A percentile compares a stretch with the other conserved stretches of the same genome.
Evolutionary conservation across 306 rosid species (phyloP).

Genomic region (Potentilla sterilis): DNA sequence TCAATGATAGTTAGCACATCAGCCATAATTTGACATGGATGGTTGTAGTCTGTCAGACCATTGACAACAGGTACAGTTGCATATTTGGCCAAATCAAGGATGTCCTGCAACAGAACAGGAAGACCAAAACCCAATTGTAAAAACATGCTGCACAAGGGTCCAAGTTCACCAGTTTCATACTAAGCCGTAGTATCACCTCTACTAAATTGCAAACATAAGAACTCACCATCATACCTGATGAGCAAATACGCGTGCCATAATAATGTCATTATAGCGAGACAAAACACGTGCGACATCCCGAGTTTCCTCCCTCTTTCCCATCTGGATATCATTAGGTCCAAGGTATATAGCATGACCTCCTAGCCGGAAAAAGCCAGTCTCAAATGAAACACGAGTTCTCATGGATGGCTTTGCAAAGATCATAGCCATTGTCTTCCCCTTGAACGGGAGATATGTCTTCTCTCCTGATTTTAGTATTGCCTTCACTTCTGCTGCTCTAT

Average conservation of each 20-base stretch:
- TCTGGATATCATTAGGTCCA: constrained; percentile 93
- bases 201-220: constrained; percentile 8
- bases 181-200: not conserved
- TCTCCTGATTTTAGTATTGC: constrained; percentile 80
- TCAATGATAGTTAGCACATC: constrained; percentile 96
- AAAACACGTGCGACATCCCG: constrained; percentile 90
- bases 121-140: constrained; percentile 13
- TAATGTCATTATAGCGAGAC: constrained; percentile 74
- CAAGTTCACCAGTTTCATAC: not conserved
- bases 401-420: constrained; percentile 94
- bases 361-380: constrained; percentile 77
- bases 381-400: constrained; percentile 94
- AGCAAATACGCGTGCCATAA: constrained; percentile 95
- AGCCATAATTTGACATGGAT: constrained; percentile 97
- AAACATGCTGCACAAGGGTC: not conserved
- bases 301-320: constrained; percentile 99
- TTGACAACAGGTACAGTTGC: constrained; percentile 84
- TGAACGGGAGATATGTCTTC: constrained; percentile 68
- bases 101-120: constrained; percentile 53
- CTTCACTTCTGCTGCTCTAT: constrained; percentile 82
- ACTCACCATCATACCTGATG: constrained; percentile 91
- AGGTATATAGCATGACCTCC: constrained; percentile 94
- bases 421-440: constrained; percentile 96
- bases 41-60: constrained; percentile 97
- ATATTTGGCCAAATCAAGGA: constrained; percentile 83